Percentiles rank a stretch among this genome's conserved stretches.
phyloP scores from a whole-genome alignment of 352 stramenopile species.

The Phytopythium montanum region DNA sequence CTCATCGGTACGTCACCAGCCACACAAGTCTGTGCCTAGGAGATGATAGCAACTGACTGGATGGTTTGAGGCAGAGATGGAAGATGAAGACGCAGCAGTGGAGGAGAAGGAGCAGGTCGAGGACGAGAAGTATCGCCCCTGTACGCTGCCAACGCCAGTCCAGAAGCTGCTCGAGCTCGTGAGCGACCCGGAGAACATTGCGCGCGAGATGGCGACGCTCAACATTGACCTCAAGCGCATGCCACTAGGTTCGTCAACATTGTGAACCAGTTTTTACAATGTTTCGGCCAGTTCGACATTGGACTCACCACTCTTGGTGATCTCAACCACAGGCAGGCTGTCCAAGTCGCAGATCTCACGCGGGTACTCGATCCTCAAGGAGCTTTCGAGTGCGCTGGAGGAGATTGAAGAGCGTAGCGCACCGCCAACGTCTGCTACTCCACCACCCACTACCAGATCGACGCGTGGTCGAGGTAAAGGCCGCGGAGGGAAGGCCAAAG shows the following conservation, averaged over 20 bases:
- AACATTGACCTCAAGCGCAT: conserved; percentile 57
- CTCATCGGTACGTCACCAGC: conserved; percentile 37
- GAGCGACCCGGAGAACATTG: conserved; percentile 44
- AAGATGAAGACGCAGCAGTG: neutral
- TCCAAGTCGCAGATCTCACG: conserved; percentile 66
- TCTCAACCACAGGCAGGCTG: conserved; percentile 21
- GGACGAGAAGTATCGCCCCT: conserved; percentile 21
- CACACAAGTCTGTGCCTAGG: neutral
- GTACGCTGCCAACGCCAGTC: conserved; percentile 29
- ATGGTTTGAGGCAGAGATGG: neutral
- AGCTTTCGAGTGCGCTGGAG: conserved; percentile 38
- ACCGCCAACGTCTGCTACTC: conserved; percentile 4
- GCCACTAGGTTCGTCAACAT: conserved; percentile 24
- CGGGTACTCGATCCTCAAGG: conserved; percentile 52
- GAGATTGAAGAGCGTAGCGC: conserved; percentile 36
- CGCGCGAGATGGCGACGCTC: conserved; percentile 37
- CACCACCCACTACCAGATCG: neutral
- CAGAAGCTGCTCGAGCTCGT: conserved; percentile 51
- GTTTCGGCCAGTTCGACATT: too few relatives aligned
- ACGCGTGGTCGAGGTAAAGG: conserved; percentile 14
- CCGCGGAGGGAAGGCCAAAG: conserved; percentile 22
- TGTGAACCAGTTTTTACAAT: neutral
- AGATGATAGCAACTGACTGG: neutral
- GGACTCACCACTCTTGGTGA: neutral
- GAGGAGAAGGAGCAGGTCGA: neutral